These are phyloP conservation scores for Trichoderma sp. DNA, from an alignment of 2,329 filamentous ascomycete genomes.

Conservation along the genomic window DNA sequence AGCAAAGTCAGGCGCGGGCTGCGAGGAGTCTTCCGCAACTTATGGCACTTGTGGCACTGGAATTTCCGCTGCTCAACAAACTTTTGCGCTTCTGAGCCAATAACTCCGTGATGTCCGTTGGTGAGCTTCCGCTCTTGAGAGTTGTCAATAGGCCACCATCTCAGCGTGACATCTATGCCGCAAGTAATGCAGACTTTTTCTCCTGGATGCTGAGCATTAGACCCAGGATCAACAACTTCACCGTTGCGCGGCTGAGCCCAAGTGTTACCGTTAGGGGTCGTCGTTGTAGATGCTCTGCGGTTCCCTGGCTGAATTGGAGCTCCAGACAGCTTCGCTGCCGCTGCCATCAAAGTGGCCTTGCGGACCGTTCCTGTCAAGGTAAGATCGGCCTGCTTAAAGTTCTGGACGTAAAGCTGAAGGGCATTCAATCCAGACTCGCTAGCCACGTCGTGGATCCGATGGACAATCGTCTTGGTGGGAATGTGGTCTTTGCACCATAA, in stretches of 20 bases:
- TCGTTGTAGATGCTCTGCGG: slow-evolving; percentile 56
- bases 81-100: slow-evolving; percentile 56
- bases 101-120: slow-evolving; percentile 49
- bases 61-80: slow-evolving; percentile 60
- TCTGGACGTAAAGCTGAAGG: slow-evolving; percentile 80
- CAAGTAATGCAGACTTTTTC: slow-evolving; percentile 63
- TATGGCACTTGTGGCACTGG: slow-evolving; percentile 75
- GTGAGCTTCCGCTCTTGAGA: slow-evolving; percentile 50
- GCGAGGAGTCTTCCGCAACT: slow-evolving; percentile 43
- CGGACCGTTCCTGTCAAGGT: slow-evolving; percentile 87
- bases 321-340: slow-evolving; percentile 55
- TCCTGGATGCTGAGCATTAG: slow-evolving; percentile 36
- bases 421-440: slow-evolving; percentile 72
- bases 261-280: slow-evolving; percentile 27
- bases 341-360: slow-evolving; percentile 77
- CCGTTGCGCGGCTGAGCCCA: slow-evolving; percentile 26
- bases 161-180: slow-evolving; percentile 68
- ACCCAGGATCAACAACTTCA: slow-evolving; percentile 28
- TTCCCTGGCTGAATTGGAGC: slow-evolving; percentile 36
- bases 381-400: slow-evolving; percentile 92
- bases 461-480: slow-evolving; percentile 67
- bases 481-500: slow-evolving; percentile 91
- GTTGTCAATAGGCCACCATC: slow-evolving; percentile 64
- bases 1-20: slow-evolving; percentile 1
- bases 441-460: slow-evolving; percentile 74